These are phyloP conservation scores for Cyberlindnera veronae DNA, from an alignment of 805 yeast genomes.

Conservation along the genomic window DNA sequence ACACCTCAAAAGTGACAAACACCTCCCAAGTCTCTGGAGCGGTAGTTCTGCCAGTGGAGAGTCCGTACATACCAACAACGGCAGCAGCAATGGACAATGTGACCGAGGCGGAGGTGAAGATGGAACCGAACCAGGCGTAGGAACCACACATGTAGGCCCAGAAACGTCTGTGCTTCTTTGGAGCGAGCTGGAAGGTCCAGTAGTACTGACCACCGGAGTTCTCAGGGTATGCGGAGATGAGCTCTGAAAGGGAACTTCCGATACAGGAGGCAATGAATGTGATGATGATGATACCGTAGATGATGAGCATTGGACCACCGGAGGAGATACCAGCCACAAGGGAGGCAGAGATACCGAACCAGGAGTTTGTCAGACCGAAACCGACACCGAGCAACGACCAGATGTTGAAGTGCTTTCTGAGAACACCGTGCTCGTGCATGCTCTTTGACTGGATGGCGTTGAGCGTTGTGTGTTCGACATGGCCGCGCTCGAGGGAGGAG, in stretches of 20 bases:
- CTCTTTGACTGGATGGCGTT: conserved; percentile 6
- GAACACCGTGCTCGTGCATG: conserved; percentile 12
- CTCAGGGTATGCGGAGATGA: conserved; percentile 47
- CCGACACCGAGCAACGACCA: conserved; percentile 54
- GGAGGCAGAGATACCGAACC: conserved; percentile 59
- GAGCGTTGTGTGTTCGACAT: conserved; percentile 13
- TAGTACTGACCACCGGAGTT: conserved; percentile 58
- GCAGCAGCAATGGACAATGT: conserved; percentile 51
- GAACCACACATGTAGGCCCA: conserved; percentile 57
- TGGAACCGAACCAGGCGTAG: conserved; percentile 57
- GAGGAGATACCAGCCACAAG: conserved; percentile 50
- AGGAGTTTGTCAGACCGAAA: conserved; percentile 57
- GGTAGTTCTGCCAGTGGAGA: conserved; percentile 33
- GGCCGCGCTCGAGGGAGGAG: conserved; percentile 11
- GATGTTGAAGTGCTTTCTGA: conserved; percentile 35
- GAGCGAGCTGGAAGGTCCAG: conserved; percentile 55
- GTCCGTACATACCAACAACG: conserved; percentile 46
- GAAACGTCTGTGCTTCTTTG: conserved; percentile 35
- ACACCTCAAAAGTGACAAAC: conserved; percentile 45
- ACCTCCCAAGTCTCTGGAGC: conserved; percentile 50
- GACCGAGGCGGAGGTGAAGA: conserved; percentile 60
- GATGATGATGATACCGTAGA: conserved; percentile 53
- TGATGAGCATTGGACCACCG: conserved; percentile 57
- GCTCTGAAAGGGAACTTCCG: conserved; percentile 50
- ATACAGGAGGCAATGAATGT: conserved; percentile 44